Evolutionary conservation across 2,329 filamentous ascomycete genomes (phyloP), one percentile per base, ranked within the genome.

Genomic region (Colletotrichum gigasporum): DNA sequence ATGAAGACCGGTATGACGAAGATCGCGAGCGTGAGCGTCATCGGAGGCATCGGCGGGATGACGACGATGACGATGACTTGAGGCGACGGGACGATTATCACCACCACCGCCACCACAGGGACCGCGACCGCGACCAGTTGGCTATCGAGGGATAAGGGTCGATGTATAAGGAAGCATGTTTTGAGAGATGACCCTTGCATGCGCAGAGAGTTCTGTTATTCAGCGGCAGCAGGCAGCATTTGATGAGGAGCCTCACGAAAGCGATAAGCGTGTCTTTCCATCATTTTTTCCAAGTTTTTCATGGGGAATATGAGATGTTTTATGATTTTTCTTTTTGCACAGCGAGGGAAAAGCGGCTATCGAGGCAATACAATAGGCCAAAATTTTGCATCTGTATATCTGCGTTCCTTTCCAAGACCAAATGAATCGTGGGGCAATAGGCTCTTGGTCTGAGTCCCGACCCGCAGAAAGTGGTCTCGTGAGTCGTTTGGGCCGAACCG

Each of bases 1-100:
- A 79, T 44, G 73, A 75, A 4, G 78, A 80, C n/a, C 73, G 69
- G 7, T 72, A 71, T 10, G 71, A 78, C 26, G 73, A 76, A 22
- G 71, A 73, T 3, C 67, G 71, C 35, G 68, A 73, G 2, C 66
- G 69, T 10, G 72, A 74, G 4, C 72, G 72, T 5, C 67, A 76
- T 32, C 68, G 71, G 20, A 71, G 76, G 14, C 74, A 76, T 34
- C 45, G 65, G 28, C 61, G 70, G 32, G 71, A 70, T 24, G 70
- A 71, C 52, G 71, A 75, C 12, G 69, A 68, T 3, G 70, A 73
- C 3, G 71, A 69, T 16, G 69, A 69, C 24, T 56, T 62, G 7
- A 56, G 61, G 54, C 54, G 66, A 22, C 57, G 52, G 3, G 73
- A 76, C 53, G 71, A 76, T 41, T 72, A 75, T 45, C 72, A 71